Percentiles rank a stretch among this genome's conserved stretches.
phyloP scores from a whole-genome alignment of 352 stramenopile species.

The Pelagophyceae sp. region DNA sequence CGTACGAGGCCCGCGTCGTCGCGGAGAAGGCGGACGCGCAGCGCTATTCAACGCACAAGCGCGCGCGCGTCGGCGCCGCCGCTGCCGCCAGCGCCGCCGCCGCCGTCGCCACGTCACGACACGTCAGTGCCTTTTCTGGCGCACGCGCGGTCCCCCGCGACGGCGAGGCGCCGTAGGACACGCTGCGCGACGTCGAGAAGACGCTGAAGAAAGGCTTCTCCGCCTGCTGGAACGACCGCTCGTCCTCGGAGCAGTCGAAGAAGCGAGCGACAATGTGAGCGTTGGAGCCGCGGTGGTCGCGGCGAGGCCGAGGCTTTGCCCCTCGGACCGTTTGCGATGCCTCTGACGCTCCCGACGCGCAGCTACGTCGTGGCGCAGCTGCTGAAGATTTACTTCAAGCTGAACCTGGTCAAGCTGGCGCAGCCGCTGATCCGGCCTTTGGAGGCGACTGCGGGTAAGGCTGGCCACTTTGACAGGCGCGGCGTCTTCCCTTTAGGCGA shows the following conservation, averaged over 20 bases:
- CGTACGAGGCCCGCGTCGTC: conserved; percentile 11
- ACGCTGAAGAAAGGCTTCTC: conserved; percentile 16
- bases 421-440: conserved; percentile 13
- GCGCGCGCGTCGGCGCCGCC: not conserved
- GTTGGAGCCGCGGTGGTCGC: no score
- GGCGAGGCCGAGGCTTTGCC: no score
- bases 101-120: no score
- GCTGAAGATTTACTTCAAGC: conserved; percentile 92
- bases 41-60: not conserved
- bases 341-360: no score
- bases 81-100: no score
- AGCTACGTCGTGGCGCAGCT: conserved; percentile 90
- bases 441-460: not conserved
- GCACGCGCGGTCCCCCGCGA: no score
- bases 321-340: no score
- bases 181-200: conserved; percentile 7
- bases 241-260: not conserved
- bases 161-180: not conserved
- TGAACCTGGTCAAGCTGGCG: conserved; percentile 34
- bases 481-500: conserved; percentile 48
- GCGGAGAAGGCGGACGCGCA: not conserved
- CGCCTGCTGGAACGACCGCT: conserved; percentile 15
- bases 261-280: conserved; percentile 4
- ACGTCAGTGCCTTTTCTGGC: no score
- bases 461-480: conserved; percentile 11